Percentiles rank a stretch among this genome's conserved stretches.
Evolutionary conservation across 768 basidiomycete species (phyloP).

Genomic region (Russula sp.): DNA sequence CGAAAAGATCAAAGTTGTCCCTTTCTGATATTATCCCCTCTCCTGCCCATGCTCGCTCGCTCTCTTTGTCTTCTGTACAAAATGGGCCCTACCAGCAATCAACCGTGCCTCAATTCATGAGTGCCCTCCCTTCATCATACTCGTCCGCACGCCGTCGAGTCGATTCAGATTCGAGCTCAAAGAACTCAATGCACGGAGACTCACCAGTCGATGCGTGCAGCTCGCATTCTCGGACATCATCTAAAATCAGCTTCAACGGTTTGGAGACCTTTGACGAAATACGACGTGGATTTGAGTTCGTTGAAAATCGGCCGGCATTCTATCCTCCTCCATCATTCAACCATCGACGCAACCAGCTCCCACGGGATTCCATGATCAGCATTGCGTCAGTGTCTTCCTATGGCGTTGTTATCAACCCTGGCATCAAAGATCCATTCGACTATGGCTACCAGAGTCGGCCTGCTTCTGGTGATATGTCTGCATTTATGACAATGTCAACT

Average conservation of each 20-base stretch:
- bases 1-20: constrained; percentile 38
- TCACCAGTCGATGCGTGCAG: constrained; percentile 20
- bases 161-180: constrained; percentile 41
- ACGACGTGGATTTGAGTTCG: constrained; percentile 72
- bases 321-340: constrained; percentile 45
- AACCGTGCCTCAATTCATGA: constrained; percentile 23
- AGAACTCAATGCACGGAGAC: constrained; percentile 26
- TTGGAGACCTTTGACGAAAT: constrained; percentile 73
- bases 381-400: constrained; percentile 78
- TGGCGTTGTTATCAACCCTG: constrained; percentile 56
- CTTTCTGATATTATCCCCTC: constrained; percentile 75
- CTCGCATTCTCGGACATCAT: constrained; percentile 34
- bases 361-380: constrained; percentile 58
- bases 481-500: constrained; percentile 38
- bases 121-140: constrained; percentile 31
- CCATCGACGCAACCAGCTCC: constrained; percentile 35
- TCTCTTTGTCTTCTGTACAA: constrained; percentile 38
- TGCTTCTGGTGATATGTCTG: constrained; percentile 50
- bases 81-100: constrained; percentile 28
- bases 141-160: constrained; percentile 31
- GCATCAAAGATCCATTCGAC: constrained; percentile 66
- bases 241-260: constrained; percentile 60
- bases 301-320: constrained; percentile 51
- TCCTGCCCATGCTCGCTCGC: constrained; percentile 40
- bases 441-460: constrained; percentile 51